A percentile compares a stretch with the other conserved stretches of the same genome.
These are phyloP conservation scores for Pseudocercospora vitis DNA, from an alignment of 2,329 filamentous ascomycete species.

Conservation along the genomic window DNA sequence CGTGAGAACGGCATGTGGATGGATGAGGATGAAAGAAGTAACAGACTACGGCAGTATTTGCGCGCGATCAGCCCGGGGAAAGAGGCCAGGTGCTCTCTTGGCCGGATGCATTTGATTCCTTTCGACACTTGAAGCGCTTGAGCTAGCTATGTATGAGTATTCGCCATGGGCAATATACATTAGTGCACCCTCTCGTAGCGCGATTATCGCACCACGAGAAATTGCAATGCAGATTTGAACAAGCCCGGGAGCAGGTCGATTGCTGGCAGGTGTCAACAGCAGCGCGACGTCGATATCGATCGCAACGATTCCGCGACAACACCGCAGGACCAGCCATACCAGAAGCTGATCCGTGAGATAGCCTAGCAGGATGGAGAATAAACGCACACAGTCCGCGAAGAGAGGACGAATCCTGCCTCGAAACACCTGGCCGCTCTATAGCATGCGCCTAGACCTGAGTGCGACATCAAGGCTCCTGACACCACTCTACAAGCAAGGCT, in stretches of 20 bases:
- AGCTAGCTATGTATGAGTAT: slow-evolving; percentile 5
- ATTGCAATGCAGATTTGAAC: background rate
- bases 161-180: slow-evolving; percentile 5
- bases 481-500: too few relatives aligned
- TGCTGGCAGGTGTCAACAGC: too few relatives aligned
- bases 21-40: slow-evolving; percentile 5
- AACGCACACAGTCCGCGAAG: too few relatives aligned
- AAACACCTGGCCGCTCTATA: too few relatives aligned
- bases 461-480: too few relatives aligned
- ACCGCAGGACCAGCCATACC: too few relatives aligned
- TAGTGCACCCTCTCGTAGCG: background rate
- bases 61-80: background rate
- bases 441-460: too few relatives aligned
- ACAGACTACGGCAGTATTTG: slow-evolving; percentile 8
- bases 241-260: background rate
- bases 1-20: background rate
- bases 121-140: slow-evolving; percentile 3
- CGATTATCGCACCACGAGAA: background rate
- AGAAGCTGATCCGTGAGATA: too few relatives aligned
- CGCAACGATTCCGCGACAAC: too few relatives aligned
- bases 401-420: too few relatives aligned
- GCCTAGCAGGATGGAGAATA: too few relatives aligned
- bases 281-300: background rate
- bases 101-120: background rate
- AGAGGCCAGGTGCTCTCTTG: slow-evolving; percentile 8